Evolutionary conservation across 140 eudicot genomes (phyloP), one percentile per base, ranked within the genome.

Genomic region (Ambrosia hybrid): DNA sequence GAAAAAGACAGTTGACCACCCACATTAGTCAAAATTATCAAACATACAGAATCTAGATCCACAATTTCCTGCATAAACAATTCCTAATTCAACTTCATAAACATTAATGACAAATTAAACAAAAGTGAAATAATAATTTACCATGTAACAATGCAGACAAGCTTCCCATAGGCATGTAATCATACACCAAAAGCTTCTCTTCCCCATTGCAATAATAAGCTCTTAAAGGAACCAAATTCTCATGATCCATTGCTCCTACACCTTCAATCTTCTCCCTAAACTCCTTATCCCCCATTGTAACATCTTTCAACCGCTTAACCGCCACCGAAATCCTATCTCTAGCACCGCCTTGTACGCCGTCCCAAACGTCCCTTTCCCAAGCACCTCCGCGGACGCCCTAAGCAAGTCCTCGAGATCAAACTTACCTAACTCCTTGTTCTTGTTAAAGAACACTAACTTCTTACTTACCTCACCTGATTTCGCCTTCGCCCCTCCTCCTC

Each of bases 111-210:
- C 13, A 65, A 76, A 51, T 36, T 58, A 6, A 73, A 61, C 34
- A 59, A 37, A 55, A 15, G 4, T 17, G 51, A 75, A 51, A 15
- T 14, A 46, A 66, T 15, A 62, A 41, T 80, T 84, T 71, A 91
- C 97, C 97, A 84, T 91, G 97, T 82, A 91, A 82, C n/a, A 91
- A 85, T 9, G 97, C 95, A 81, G 97, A 91, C 58, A 91, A 85
- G 87, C 97, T 91, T 10, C 97, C 97, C 96, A 88, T 82, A 1
- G 96, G 89, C 91, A 91, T 60, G 83, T 91, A 91, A 79, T 91
- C 97, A 76, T 84, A 91, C 3, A 91, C 97, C 68, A 91, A 82
- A 52, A 91, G 88, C 85, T 84, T 91, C 77, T 91, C 96, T 36
- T 84, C 95, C 37, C 79, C 83, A 80, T 82, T 86, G 70, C 79